phyloP scores from a whole-genome alignment of 2,329 filamentous ascomycete species.

The Calonectria pteridis region DNA sequence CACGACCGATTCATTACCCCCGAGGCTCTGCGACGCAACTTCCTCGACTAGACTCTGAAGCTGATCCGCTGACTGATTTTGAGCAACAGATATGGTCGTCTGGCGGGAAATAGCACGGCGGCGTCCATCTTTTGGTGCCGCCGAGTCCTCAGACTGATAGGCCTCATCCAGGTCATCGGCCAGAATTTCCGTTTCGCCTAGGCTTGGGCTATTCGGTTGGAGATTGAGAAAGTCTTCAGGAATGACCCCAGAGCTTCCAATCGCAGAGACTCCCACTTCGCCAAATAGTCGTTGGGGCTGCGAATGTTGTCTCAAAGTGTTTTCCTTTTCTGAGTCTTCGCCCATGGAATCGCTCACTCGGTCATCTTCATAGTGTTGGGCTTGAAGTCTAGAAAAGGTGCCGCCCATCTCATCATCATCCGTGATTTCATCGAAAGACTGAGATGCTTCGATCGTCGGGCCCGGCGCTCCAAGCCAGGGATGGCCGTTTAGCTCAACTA shows the following conservation, averaged over 20 bases:
- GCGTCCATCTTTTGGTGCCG: slow-evolving; percentile 43
- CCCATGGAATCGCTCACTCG: slow-evolving; percentile 58
- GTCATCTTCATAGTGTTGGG: slow-evolving; percentile 51
- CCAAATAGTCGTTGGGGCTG: slow-evolving; percentile 63
- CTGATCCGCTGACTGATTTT: slow-evolving; percentile 60
- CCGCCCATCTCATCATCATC: slow-evolving; percentile 71
- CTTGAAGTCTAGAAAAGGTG: slow-evolving; percentile 69
- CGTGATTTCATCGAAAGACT: slow-evolving; percentile 71
- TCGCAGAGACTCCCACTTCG: slow-evolving; percentile 65
- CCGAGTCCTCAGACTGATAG: slow-evolving; percentile 60
- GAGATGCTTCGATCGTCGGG: slow-evolving; percentile 50
- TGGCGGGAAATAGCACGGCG: slow-evolving; percentile 38
- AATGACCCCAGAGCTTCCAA: slow-evolving; percentile 66
- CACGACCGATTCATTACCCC: slow-evolving; percentile 55
- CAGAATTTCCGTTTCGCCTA: slow-evolving; percentile 56
- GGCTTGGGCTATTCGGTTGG: slow-evolving; percentile 55
- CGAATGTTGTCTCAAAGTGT: slow-evolving; percentile 73
- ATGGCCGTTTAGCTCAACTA: slow-evolving; percentile 77
- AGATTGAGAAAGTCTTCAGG: slow-evolving; percentile 63
- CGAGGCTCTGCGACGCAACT: slow-evolving; percentile 68
- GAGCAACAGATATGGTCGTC: slow-evolving; percentile 54
- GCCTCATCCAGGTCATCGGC: slow-evolving; percentile 57
- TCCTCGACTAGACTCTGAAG: slow-evolving; percentile 65
- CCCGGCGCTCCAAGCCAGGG: slow-evolving; percentile 73
- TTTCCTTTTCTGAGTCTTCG: slow-evolving; percentile 86